Percentiles rank a stretch among this genome's conserved stretches.
Conservation (phyloP, 139 green algal genomes). For the Tetratostichococcus sp. region DNA sequence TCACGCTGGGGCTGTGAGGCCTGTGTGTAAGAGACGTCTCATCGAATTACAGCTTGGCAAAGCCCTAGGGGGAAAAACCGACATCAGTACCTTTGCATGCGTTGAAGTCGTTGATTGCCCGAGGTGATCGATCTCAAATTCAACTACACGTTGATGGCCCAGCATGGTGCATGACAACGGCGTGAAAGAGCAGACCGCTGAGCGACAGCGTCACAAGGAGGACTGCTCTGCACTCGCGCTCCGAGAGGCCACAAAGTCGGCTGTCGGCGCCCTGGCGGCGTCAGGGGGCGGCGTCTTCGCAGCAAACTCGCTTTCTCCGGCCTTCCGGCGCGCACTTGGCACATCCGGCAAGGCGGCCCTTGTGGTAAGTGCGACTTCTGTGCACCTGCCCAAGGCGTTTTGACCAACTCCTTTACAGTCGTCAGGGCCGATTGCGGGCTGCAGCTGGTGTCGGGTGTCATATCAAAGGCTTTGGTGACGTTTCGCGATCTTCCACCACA, state of each 20-base stretch:
- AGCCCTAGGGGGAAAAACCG: too few relatives aligned
- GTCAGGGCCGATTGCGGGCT: too few relatives aligned
- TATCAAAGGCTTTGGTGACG: too few relatives aligned
- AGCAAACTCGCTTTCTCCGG: conserved; percentile 23
- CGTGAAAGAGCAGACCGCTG: not conserved
- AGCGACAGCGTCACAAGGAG: not conserved
- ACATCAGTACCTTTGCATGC: too few relatives aligned
- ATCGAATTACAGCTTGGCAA: too few relatives aligned
- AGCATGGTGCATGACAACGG: not conserved
- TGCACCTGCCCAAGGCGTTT: not conserved
- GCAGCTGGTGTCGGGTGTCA: too few relatives aligned
- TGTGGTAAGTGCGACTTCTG: conserved; percentile 9
- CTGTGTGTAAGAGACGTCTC: too few relatives aligned
- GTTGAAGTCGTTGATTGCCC: too few relatives aligned
- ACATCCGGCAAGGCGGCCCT: conserved; percentile 26
- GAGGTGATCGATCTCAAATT: too few relatives aligned
- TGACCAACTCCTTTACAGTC: not conserved
- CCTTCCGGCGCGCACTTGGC: conserved; percentile 25
- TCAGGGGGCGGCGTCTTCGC: conserved; percentile 19
- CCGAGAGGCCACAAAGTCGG: not conserved
- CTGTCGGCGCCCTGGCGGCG: conserved; percentile 2
- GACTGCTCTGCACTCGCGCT: not conserved
- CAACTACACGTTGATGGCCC: not conserved
- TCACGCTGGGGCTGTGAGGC: too few relatives aligned
- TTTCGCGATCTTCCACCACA: too few relatives aligned